A percentile compares a stretch with the other conserved stretches of the same genome.
Evolutionary conservation across 345 rosid species (phyloP).

Genomic region (Zanthoxylum bungeanum): DNA sequence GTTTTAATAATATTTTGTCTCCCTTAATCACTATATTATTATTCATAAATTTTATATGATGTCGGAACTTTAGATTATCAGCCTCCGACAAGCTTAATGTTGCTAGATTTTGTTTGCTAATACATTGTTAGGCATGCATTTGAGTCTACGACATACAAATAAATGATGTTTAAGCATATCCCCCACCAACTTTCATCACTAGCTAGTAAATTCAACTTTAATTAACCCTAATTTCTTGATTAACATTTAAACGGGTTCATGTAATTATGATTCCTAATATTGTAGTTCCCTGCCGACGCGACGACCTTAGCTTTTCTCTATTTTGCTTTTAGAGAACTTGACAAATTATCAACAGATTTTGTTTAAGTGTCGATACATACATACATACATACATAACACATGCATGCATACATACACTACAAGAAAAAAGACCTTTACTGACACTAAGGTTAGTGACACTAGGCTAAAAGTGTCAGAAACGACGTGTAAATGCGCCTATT

Average conservation of each 20-base stretch:
- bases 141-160: conserved; percentile 41
- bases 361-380: no score
- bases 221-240: background rate
- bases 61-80: background rate
- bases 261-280: conserved; percentile 13
- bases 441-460: no score
- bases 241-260: background rate
- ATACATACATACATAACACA: no score
- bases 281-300: conserved; percentile 5
- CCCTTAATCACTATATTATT: no score
- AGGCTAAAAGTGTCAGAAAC: no score
- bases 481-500: no score
- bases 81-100: conserved; percentile 7
- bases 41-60: background rate
- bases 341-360: background rate
- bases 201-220: conserved; percentile 2
- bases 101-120: conserved; percentile 12
- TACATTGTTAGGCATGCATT: conserved; percentile 17
- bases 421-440: no score
- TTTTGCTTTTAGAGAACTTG: background rate
- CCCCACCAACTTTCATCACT: conserved; percentile 19
- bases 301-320: background rate
- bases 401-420: no score
- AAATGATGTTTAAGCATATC: conserved; percentile 33
- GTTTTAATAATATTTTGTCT: no score